phyloP scores from a whole-genome alignment of 2,329 filamentous ascomycete genomes.

The Ceratocystis alfenasii region DNA sequence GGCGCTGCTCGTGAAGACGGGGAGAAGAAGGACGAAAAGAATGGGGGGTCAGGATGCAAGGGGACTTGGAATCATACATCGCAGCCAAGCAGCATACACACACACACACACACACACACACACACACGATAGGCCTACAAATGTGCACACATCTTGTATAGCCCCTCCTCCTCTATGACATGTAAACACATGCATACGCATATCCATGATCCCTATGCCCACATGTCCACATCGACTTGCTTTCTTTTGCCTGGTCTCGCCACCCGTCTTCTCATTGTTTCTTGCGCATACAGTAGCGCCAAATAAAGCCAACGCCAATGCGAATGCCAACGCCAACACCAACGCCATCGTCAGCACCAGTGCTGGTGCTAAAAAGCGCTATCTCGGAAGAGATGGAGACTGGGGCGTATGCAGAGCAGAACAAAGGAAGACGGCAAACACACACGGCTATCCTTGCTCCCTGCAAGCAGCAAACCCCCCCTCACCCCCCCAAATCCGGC shows the following conservation, averaged over 20 bases:
- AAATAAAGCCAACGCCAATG: background rate
- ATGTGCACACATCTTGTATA: too few species aligned
- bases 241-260: background rate
- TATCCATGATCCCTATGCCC: too few species aligned
- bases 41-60: background rate
- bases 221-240: background rate
- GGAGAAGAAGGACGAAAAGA: background rate
- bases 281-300: background rate
- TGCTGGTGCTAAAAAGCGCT: background rate
- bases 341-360: too few species aligned
- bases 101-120: too few species aligned
- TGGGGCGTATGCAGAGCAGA: background rate
- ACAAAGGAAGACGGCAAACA: background rate
- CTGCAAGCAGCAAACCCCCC: background rate
- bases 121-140: too few species aligned
- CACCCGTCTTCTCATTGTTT: background rate
- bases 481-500: background rate
- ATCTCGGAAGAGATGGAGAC: conserved; percentile 10
- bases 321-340: too few species aligned
- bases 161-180: too few species aligned
- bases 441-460: background rate
- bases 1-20: background rate
- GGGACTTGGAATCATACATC: background rate
- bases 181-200: too few species aligned
- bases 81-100: background rate